These are phyloP conservation scores for Pachysolen tannophilus DNA, from an alignment of 805 yeast species.

Conservation along the genomic window DNA sequence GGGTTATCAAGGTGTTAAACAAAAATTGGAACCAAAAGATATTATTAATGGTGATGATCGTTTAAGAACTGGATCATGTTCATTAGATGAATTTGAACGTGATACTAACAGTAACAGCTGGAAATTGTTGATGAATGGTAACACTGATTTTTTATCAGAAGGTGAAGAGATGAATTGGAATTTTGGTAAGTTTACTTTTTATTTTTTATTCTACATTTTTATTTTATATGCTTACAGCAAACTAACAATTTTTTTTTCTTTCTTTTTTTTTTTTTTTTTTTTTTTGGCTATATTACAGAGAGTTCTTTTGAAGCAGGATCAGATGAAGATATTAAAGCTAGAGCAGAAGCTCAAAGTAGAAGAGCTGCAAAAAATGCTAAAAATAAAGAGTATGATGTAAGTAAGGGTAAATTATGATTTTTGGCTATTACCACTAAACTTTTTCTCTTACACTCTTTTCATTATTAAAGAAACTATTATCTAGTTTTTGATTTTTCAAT, in stretches of 20 bases:
- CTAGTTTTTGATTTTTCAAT: no score
- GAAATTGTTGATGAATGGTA: conserved; percentile 63
- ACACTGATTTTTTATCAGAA: conserved; percentile 53
- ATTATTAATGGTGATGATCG: conserved; percentile 29
- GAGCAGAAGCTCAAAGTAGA: conserved; percentile 24
- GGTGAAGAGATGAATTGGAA: conserved; percentile 97
- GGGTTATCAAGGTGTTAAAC: conserved; percentile 43
- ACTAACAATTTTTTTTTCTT: conserved; percentile 8
- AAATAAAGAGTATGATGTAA: conserved; percentile 12
- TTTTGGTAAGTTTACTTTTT: conserved; percentile 38
- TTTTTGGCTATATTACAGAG: conserved; percentile 2
- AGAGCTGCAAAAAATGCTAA: conserved; percentile 11
- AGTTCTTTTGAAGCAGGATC: conserved; percentile 80
- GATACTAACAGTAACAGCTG: conserved; percentile 31
- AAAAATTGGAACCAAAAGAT: conserved; percentile 37
- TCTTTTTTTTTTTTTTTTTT: background rate
- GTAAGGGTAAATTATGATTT: conserved; percentile 1
- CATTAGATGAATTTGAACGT: conserved; percentile 56
- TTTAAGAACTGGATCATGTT: conserved; percentile 75
- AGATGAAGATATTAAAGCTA: conserved; percentile 67
- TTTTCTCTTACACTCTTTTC: no score
- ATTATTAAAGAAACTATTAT: no score
- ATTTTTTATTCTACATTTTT: background rate
- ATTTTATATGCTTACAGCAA: background rate
- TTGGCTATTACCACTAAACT: no score